Conservation (phyloP, 75 land plant species). For the Ceratopteris richardii region DNA sequence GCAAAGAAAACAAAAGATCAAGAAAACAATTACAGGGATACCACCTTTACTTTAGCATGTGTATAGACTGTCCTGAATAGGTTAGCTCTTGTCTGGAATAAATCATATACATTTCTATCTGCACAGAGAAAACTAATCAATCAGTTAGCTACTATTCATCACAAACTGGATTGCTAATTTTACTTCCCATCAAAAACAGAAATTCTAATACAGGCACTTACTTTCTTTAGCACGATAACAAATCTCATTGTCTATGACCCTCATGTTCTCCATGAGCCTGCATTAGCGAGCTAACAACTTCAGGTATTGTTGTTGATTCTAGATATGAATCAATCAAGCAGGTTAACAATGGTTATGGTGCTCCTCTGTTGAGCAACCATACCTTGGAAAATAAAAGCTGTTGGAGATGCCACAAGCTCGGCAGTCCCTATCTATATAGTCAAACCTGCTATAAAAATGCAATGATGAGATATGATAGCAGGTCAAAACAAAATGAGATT, state of each 20-base stretch:
- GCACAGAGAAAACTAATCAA: constrained; percentile 4
- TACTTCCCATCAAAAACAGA: no score
- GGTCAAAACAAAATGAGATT: not conserved
- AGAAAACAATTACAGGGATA: not conserved
- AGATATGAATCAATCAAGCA: no score
- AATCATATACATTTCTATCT: constrained; percentile 65
- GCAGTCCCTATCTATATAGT: constrained; percentile 83
- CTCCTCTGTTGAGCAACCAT: no score
- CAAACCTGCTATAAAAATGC: constrained; percentile 75
- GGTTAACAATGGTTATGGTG: no score
- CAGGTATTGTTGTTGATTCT: no score
- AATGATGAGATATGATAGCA: not conserved
- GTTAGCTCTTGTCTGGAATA: constrained; percentile 86
- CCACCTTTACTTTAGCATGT: constrained; percentile 96
- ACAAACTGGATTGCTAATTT: not conserved
- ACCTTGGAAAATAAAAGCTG: constrained; percentile 66
- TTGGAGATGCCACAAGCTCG: constrained; percentile 86
- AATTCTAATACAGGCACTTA: constrained; percentile 24
- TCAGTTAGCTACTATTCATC: not conserved
- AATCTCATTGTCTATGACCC: constrained; percentile 83
- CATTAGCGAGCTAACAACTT: constrained; percentile 8
- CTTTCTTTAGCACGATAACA: constrained; percentile 89
- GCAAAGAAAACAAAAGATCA: not conserved
- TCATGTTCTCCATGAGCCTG: constrained; percentile 88
- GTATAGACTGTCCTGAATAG: constrained; percentile 75